Percentiles rank a stretch among this genome's conserved stretches.
Evolutionary conservation across 1,284 basidiomycete species (phyloP).

Genomic region (Sanghuangporus baumii): DNA sequence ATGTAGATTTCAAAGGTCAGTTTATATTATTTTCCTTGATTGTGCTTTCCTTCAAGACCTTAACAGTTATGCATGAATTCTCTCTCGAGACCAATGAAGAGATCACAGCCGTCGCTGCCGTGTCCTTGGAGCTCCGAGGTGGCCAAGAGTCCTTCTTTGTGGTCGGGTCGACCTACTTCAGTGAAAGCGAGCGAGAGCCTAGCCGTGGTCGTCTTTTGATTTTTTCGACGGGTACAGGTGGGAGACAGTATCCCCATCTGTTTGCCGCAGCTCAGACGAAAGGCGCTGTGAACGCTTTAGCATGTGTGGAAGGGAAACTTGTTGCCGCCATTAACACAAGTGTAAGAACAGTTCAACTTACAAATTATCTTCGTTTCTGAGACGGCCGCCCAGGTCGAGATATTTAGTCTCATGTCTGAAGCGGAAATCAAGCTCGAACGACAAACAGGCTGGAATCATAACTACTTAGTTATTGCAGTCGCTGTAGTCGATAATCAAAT

Average conservation of each 20-base stretch:
- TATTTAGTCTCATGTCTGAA: slow-evolving; percentile 36
- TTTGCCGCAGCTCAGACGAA: slow-evolving; percentile 36
- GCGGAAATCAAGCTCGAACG: slow-evolving; percentile 34
- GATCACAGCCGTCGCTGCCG: slow-evolving; percentile 46
- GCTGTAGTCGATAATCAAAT: slow-evolving; percentile 46
- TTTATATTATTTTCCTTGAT: slow-evolving; percentile 8
- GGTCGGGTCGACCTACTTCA: slow-evolving; percentile 52
- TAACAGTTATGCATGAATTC: slow-evolving; percentile 48
- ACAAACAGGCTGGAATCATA: slow-evolving; percentile 67
- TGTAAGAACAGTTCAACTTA: slow-evolving; percentile 37
- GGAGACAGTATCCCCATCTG: slow-evolving; percentile 27
- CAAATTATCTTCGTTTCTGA: not conserved
- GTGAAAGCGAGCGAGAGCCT: slow-evolving; percentile 51
- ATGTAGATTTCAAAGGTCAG: slow-evolving; percentile 61
- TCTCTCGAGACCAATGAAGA: slow-evolving; percentile 51
- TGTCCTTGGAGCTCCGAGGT: slow-evolving; percentile 29
- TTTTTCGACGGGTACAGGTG: slow-evolving; percentile 31
- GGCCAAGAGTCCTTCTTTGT: slow-evolving; percentile 40
- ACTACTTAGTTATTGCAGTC: slow-evolving; percentile 69
- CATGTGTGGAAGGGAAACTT: slow-evolving; percentile 41
- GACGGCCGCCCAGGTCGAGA: slow-evolving; percentile 35
- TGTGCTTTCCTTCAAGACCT: not conserved
- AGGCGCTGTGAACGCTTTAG: slow-evolving; percentile 62
- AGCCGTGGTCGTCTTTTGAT: slow-evolving; percentile 52
- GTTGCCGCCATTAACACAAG: slow-evolving; percentile 72